Conservation (phyloP, 768 basidiomycete genomes). For the Sporobolomyces roseus region DNA sequence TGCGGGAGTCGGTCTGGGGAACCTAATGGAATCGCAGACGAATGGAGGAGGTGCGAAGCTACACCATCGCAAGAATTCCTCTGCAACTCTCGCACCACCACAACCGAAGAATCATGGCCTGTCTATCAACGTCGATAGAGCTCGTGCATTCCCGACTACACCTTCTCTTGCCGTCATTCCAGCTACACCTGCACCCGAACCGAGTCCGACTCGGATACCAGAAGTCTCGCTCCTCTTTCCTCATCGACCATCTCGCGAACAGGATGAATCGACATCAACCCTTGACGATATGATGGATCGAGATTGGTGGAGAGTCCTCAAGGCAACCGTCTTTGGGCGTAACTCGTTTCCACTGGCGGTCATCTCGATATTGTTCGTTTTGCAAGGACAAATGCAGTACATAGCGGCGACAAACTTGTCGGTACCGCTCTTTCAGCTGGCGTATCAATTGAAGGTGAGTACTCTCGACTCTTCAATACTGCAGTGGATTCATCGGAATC, state of each 20-base stretch:
- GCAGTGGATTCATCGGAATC: neutral
- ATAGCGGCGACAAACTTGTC: conserved; percentile 84
- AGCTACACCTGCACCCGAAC: conserved; percentile 15
- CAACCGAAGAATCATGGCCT: neutral
- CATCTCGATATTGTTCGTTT: conserved; percentile 79
- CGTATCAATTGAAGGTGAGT: conserved; percentile 79
- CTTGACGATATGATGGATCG: neutral
- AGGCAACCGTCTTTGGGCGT: conserved; percentile 65
- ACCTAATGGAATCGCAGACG: neutral
- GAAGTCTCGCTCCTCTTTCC: neutral
- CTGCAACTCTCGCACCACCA: neutral
- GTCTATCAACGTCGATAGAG: conserved; percentile 31
- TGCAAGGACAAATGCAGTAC: conserved; percentile 68
- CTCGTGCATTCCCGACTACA: neutral
- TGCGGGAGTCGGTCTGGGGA: conserved; percentile 16
- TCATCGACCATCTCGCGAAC: neutral
- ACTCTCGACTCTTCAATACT: neutral
- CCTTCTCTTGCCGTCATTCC: conserved; percentile 32
- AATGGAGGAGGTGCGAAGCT: neutral
- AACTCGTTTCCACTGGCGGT: conserved; percentile 95
- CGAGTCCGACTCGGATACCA: conserved; percentile 8
- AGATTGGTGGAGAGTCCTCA: conserved; percentile 32
- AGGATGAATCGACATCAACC: neutral
- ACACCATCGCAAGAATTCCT: neutral
- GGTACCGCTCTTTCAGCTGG: conserved; percentile 91